Base-by-base conservation (phyloP, 805 yeast genomes). In the Ogataea degrootiae region DNA sequence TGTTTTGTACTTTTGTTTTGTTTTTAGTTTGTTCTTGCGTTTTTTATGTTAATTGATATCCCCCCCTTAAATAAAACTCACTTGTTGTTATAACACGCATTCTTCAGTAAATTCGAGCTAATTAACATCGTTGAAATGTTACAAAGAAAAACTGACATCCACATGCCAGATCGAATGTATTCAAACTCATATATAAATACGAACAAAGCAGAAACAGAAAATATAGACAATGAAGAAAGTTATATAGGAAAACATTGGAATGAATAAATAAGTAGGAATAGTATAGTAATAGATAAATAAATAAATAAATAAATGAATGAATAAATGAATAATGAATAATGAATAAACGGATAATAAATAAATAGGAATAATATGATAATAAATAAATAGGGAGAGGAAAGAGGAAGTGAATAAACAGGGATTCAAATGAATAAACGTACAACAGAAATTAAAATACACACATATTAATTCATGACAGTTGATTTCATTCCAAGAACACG, bases 401-500 rank as follows among this genome's bases (percentile, higher is more conserved):
- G 46, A 35, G 40, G 39, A 45, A 8, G 35, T 14, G 26, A 21
- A 42, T 42, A 34, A 31, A 17, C 14, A 14, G 29, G 12, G 45
- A 17, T 29, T 26, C 29, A 21, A 36, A 42, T 15, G 42, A 42
- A 19, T 26, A 26, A 26, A 2, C 3, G 11, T 26, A 26, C 11
- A 26, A 26, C 31, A 26, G 31, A 26, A 3, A 26, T 6, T 3
- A 4, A 26, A 9, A 9, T 26, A 26, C 31, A 26, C 9, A 26
- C 4, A 26, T 26, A 8, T 26, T 26, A 26, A 9, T 26, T 26
- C 31, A 26, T 51, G 23, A 52, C 52, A 6, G 61, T 42, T 29
- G 63, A 49, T 46, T 60, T 65, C 53, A 65, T 45, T 42, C 55
- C 63, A 44, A 63, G 37, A 22, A 65, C 66, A 34, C 56, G 59